Base-by-base conservation (phyloP, 352 stramenopile species). In the Phytophthora idaei region DNA sequence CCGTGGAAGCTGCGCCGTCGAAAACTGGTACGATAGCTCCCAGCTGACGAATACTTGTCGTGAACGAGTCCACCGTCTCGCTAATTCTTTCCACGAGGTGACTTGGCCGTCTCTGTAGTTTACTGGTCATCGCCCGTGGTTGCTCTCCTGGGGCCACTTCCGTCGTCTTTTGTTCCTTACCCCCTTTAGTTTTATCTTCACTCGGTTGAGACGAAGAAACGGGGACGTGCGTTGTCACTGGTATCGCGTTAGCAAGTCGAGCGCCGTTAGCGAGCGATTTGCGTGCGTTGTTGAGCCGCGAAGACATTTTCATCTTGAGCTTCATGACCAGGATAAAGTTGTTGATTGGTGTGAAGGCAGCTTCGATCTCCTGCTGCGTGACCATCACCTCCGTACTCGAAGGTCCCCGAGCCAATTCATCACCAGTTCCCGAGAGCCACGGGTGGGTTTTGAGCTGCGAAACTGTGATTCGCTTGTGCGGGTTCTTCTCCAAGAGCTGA, bases 281-380 rank as follows among this genome's bases (percentile, higher is more conserved):
- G 2, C 77, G 77, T 11, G 17, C 78, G 0, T 67, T 65, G 7
- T 81, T 82, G 5, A 91, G 67, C 0, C 80, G 72, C 3, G 75
- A 74, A 7, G 78, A 80, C 78, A 91, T 87, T 47, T 85, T 88
- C 63, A 93, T 82, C 53, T 93, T 93, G 58, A 93, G 74, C 31
- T 85, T 85, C 21, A 77, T 83, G 68, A 92, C 88, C 34, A 93
- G 73, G 27, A 93, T 84, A 59, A 93, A 90, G 63, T 92, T 93
- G 62, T 93, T 93, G 11, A 92, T 74, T 1, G 85, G 85, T 9
- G 83, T 93, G 64, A 93, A 92, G 12, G 85, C 85, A 3, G 75
- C 78, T 47, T 92, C 83, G 57, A 93, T 90, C 45, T 93, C 85
- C 46, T 87, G 72, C 12, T 76, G 61, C 3, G 74, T 87, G 39